Evolutionary conservation across 805 yeast species (phyloP), one percentile per base, ranked within the genome.

Genomic region (Limtongia smithiae): DNA sequence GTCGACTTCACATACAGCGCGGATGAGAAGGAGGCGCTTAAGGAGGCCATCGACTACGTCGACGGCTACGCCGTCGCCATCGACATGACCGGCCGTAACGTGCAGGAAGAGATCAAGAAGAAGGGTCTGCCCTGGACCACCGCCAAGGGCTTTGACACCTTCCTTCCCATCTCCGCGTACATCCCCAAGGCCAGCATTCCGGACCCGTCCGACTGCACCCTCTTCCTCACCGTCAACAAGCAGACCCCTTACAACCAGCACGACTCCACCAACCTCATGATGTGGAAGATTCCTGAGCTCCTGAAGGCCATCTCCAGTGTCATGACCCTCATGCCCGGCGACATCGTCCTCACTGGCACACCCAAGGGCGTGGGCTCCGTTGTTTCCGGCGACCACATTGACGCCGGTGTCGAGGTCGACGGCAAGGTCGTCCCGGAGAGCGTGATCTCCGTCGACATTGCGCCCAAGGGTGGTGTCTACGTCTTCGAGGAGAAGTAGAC

Each of bases 51-150:
- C 43, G 85, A 85, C 44, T 74, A 87, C 12, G 85, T 93, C 58
- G 84, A 77, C 3, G 97, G 97, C 57, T 88, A 90, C 62, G 85
- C 94, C 1, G 72, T 93, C 54, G 90, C 97, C 0, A 78, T 93
- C 41, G 99, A 93, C 66, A 75, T 93, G 77, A 93, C 98, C 6
- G 97, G 96, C 0, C 79, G 99, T 66, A 88, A 90, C 62, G 94
- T 93, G 27, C 99, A 93, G 69, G 90, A 85, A 62, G 96, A 82
- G 62, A 96, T 96, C 32, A 93, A 93, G 69, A 77, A 76, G 69
- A 88, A 87, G 67, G 97, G 97, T 1, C 74, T 91, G 45, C 98
- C 99, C 3, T 93, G 99, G 99, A 70, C 91, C 3, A 87, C 89
- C 57, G 96, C 93, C 31, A 93, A 93, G 65, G 98, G 98, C 0